Base-by-base conservation (phyloP, 768 basidiomycete species). In the Baorangia bicolor region DNA sequence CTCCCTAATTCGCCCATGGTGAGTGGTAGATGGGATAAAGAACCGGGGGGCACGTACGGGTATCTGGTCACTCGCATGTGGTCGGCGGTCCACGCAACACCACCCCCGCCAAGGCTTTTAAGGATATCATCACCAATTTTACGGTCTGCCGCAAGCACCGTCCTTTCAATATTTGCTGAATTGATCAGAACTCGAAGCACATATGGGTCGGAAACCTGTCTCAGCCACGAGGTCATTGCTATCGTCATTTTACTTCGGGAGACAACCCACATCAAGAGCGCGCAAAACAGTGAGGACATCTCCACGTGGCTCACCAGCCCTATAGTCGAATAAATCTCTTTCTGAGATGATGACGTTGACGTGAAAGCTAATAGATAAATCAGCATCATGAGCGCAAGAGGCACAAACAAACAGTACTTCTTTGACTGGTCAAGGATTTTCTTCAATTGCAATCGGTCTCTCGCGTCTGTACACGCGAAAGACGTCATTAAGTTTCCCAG, bases 131-230 rank as follows among this genome's bases (percentile, higher is more conserved):
- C 84, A 2, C 83, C 94, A 35, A 86, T 81, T 0, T 64, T 67
- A 73, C 93, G 91, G 10, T 74, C 82, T 3, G 63, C 65, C 0
- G 88, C 84, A 21, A 98, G 78, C 10, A 93, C 70, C 3, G 78
- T 81, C 16, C 79, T 76, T 70, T 99, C 97, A 47, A 97, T 90
- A 42, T 69, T 74, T 21, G 75, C 73, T 48, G 79, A 76, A 69
- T 94, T 93, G 72, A 98, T 87, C 42, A 99, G 69, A 33, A 94
- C 78, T 48, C 94, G 90, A 28, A 85, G 75, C 2, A 95, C 89
- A 56, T 84, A 85, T 34, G 81, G 80, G 60, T 96, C 78, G 14
- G 81, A 78, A 57, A 96, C 78, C 94, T 98, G 61, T 23, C 9
- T n/a, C 33, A 23, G 20, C 20, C 13, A 33, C n/a, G 25, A 6